Evolutionary conservation across 805 yeast species (phyloP).

Genomic region (Barnettozyma botsteinii): DNA sequence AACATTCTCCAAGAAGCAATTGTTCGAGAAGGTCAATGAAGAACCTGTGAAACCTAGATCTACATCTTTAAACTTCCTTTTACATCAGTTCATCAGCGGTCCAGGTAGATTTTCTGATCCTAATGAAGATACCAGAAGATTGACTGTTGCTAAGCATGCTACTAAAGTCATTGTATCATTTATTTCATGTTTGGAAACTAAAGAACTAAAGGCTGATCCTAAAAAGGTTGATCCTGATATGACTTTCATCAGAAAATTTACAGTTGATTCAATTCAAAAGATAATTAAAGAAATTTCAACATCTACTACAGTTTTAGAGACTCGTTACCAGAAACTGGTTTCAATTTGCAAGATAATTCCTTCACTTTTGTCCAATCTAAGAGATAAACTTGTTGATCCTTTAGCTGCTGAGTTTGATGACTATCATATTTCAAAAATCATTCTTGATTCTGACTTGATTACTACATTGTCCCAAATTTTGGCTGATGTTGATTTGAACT

Average conservation of each 20-base stretch:
- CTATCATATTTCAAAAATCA: conserved; percentile 54
- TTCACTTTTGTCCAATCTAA: conserved; percentile 23
- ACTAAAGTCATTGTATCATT: conserved; percentile 56
- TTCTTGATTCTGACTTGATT: conserved; percentile 64
- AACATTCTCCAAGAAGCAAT: conserved; percentile 60
- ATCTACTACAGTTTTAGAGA: conserved; percentile 32
- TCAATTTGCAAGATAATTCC: conserved; percentile 27
- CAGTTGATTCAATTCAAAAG: conserved; percentile 61
- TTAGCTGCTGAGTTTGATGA: conserved; percentile 50
- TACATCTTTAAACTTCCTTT: conserved; percentile 68
- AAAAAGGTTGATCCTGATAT: conserved; percentile 61
- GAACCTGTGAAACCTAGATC: conserved; percentile 60
- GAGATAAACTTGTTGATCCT: conserved; percentile 17
- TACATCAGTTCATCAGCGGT: conserved; percentile 67
- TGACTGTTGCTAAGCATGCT: conserved; percentile 56
- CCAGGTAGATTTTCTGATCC: conserved; percentile 25
- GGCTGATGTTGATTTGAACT: conserved; percentile 66
- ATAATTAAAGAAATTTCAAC: conserved; percentile 48
- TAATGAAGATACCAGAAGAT: conserved; percentile 38
- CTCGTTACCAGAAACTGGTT: conserved; percentile 48
- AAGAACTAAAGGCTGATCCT: conserved; percentile 32
- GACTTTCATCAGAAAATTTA: conserved; percentile 65
- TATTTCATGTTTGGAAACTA: conserved; percentile 45
- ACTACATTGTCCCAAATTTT: conserved; percentile 51
- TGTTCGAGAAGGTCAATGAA: conserved; percentile 15